phyloP scores from a whole-genome alignment of 1,284 basidiomycete genomes.

The Retiboletus flavoniger region DNA sequence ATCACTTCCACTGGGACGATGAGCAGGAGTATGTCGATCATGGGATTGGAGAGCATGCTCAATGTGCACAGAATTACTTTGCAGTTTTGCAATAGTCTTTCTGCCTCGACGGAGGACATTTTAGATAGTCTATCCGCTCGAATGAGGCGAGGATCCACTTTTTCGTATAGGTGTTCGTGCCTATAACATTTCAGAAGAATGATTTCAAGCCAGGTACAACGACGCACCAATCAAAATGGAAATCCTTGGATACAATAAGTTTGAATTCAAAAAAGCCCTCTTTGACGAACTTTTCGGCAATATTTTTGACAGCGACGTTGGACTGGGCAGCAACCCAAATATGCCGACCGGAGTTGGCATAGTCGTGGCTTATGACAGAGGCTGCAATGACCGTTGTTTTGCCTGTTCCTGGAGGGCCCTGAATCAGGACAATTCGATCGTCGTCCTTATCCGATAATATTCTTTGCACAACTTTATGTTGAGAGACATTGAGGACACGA shows the following conservation, averaged over 20 bases:
- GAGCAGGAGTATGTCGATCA: slow-evolving; percentile 34
- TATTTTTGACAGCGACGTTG: slow-evolving; percentile 58
- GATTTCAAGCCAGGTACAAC: background rate
- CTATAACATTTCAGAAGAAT: slow-evolving; percentile 37
- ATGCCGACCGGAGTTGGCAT: slow-evolving; percentile 16
- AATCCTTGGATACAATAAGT: slow-evolving; percentile 45
- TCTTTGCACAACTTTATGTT: slow-evolving; percentile 36
- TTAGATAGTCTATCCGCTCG: slow-evolving; percentile 45
- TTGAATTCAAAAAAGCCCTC: slow-evolving; percentile 39
- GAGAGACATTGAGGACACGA: slow-evolving; percentile 39
- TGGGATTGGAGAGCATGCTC: slow-evolving; percentile 41
- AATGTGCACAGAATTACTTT: slow-evolving; percentile 59
- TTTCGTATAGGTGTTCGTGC: slow-evolving; percentile 70
- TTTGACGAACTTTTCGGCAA: slow-evolving; percentile 46
- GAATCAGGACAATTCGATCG: slow-evolving; percentile 50
- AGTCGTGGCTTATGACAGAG: slow-evolving; percentile 45
- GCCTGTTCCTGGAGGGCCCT: slow-evolving; percentile 55
- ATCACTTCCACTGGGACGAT: slow-evolving; percentile 50
- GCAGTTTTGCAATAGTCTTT: slow-evolving; percentile 37
- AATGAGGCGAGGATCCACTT: slow-evolving; percentile 47
- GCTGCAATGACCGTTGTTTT: slow-evolving; percentile 42
- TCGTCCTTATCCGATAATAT: slow-evolving; percentile 39
- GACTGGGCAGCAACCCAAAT: slow-evolving; percentile 74
- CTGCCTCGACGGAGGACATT: slow-evolving; percentile 11
- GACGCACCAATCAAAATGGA: slow-evolving; percentile 55